A percentile compares a stretch with the other conserved stretches of the same genome.
These are phyloP conservation scores for Nicotiana sylvestris DNA, from an alignment of 257 asterid species.

Conservation along the genomic window DNA sequence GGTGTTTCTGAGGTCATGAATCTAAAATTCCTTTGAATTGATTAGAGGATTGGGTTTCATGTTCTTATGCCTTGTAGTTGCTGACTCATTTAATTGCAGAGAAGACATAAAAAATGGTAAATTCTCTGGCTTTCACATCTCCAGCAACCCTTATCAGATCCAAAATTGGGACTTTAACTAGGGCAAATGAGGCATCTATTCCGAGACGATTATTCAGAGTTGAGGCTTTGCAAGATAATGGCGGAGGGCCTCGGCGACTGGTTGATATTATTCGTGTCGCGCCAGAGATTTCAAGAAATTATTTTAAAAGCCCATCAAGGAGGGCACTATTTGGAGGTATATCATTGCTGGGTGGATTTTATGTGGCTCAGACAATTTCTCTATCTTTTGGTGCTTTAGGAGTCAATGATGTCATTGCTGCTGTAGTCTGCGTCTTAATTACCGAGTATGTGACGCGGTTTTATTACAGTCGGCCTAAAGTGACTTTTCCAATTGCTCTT, in stretches of 20 bases:
- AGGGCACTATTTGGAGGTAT: constrained; percentile 94
- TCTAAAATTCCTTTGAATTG: too few relatives aligned
- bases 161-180: too few relatives aligned
- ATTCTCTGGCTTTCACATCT: too few relatives aligned
- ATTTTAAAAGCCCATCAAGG: constrained; percentile 76
- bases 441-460: constrained; percentile 85
- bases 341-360: constrained; percentile 87
- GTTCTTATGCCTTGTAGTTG: too few relatives aligned
- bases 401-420: constrained; percentile 91
- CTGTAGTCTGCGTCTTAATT: constrained; percentile 76
- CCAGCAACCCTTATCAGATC: too few relatives aligned
- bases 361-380: constrained; percentile 89
- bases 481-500: constrained; percentile 81
- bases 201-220: too few relatives aligned
- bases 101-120: constrained; percentile 37
- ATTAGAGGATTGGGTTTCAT: too few relatives aligned
- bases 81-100: background rate
- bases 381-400: constrained; percentile 90
- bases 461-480: constrained; percentile 76
- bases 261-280: constrained; percentile 71
- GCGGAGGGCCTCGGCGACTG: constrained; percentile 62
- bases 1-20: too few relatives aligned
- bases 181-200: too few relatives aligned
- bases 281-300: constrained; percentile 70
- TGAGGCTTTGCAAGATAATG: constrained; percentile 31